phyloP scores from a whole-genome alignment of 2,329 filamentous ascomycete genomes.

The Aspergillus sergii region DNA sequence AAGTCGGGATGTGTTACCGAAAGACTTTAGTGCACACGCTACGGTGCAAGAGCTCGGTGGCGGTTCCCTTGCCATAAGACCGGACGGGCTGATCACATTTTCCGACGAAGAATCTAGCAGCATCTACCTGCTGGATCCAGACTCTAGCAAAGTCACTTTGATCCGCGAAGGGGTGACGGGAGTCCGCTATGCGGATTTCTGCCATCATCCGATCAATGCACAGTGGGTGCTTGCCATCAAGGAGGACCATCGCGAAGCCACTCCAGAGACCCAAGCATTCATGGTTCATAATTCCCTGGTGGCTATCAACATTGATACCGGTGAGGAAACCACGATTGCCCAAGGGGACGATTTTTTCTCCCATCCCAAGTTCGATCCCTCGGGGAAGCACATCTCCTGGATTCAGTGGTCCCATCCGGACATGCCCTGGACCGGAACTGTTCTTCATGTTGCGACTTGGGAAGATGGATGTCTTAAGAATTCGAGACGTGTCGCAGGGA shows the following conservation, averaged over 20 bases:
- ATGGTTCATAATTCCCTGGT: conserved; percentile 37
- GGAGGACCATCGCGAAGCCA: conserved; percentile 50
- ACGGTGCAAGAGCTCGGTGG: conserved; percentile 59
- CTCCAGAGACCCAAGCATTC: conserved; percentile 20
- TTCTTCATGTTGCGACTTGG: conserved; percentile 51
- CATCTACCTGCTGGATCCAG: conserved; percentile 48
- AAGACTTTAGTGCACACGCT: conserved; percentile 48
- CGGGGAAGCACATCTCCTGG: conserved; percentile 54
- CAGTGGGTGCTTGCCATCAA: conserved; percentile 55
- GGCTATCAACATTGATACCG: conserved; percentile 28
- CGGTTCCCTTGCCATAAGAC: conserved; percentile 43
- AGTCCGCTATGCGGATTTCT: conserved; percentile 50
- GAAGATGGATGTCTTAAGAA: conserved; percentile 36
- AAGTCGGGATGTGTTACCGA: conserved; percentile 47
- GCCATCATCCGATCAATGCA: conserved; percentile 38
- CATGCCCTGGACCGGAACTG: conserved; percentile 54
- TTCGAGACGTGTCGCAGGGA: conserved; percentile 45
- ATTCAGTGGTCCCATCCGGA: conserved; percentile 59
- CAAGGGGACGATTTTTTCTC: conserved; percentile 57
- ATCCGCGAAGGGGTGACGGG: conserved; percentile 33
- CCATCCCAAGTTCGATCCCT: conserved; percentile 52
- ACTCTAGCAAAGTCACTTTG: conserved; percentile 34
- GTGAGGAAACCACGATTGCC: conserved; percentile 42
- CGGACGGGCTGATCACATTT: conserved; percentile 50
- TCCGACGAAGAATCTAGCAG: conserved; percentile 47